Conservation (phyloP, 192 early-diverging fungal genomes). For the Coemansia sp. region DNA sequence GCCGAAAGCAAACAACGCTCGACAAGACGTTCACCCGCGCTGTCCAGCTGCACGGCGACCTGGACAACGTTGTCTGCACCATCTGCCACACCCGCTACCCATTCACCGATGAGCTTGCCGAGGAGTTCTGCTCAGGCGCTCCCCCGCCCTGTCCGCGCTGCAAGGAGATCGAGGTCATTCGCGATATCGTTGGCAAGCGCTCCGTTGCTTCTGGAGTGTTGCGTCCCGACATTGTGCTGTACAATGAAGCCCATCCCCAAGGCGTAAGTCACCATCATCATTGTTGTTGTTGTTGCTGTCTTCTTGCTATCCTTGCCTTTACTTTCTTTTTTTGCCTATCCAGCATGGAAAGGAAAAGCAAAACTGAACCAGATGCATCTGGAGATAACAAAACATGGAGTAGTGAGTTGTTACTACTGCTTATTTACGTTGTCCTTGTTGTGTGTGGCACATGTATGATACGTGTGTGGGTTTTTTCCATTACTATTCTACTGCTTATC, state of each 20-base stretch:
- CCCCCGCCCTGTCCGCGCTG: constrained; percentile 67
- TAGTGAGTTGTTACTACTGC: too few relatives aligned
- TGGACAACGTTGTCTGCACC: constrained; percentile 84
- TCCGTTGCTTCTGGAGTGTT: constrained; percentile 71
- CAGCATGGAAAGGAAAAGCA: neutral
- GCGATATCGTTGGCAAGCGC: constrained; percentile 71
- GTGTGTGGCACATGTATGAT: too few relatives aligned
- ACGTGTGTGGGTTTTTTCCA: neutral
- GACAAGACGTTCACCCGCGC: constrained; percentile 65
- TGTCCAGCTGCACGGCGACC: constrained; percentile 90
- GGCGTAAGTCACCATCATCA: constrained; percentile 23
- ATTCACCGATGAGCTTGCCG: constrained; percentile 62
- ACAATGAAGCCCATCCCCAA: constrained; percentile 73
- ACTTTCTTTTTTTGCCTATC: neutral
- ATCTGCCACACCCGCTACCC: constrained; percentile 71
- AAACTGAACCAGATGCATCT: too few relatives aligned
- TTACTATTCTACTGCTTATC: neutral
- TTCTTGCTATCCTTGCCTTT: too few relatives aligned
- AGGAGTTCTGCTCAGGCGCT: constrained; percentile 68
- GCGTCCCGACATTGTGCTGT: constrained; percentile 91
- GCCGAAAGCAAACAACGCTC: constrained; percentile 26
- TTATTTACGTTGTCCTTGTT: too few relatives aligned
- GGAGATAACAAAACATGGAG: too few relatives aligned
- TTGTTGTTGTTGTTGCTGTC: neutral
- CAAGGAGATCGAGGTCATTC: constrained; percentile 46